Base-by-base conservation (phyloP, 345 rosid genomes). In the Kandelia obovata region DNA sequence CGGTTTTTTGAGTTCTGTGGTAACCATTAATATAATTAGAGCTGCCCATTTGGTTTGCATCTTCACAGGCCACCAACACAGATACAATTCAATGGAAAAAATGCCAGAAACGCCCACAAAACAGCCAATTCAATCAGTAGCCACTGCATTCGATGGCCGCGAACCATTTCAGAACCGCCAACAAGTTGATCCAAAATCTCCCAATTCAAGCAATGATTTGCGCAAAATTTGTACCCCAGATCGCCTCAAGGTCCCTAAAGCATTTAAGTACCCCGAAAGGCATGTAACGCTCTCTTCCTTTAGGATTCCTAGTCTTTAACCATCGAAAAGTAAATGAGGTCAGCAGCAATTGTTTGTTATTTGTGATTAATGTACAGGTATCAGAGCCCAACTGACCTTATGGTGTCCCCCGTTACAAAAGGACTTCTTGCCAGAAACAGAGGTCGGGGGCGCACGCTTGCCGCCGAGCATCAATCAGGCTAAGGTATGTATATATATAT, bases 321-420 rank as follows among this genome's bases (percentile, higher is more conserved):
- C 4, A 34, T 34, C 37, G 37, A 34, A 34, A 34, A 34, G 37
- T 34, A 34, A 1, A 34, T 34, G 37, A 34, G 37, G 37, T 34
- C 9, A 34, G 37, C 37, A 34, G 37, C 37, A 34, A 7, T 34
- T 34, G 30, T 32, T 43, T 67, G 19, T 6, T 28, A 34, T 59
- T 19, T 74, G 60, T 37, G 1, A 7, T 1, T 59, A 37, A 19
- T 21, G 66, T 11, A 46, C 64, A 92, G 98, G 82, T 87, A 90
- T 58, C 78, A 85, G 64, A 93, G 97, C 69, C 98, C 97, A 19
- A 93, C 98, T 17, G 97, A 91, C 73, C 83, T 88, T 46, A 88
- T 93, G 86, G 77, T 93, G 77, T 93, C 97, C 26, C 97, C 96
- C 1, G 70, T 89, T 65, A 84, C 97, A 1, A 86, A 84, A 82